These are phyloP conservation scores for Xylaria sp. DNA, from an alignment of 2,329 filamentous ascomycete species.

Conservation along the genomic window DNA sequence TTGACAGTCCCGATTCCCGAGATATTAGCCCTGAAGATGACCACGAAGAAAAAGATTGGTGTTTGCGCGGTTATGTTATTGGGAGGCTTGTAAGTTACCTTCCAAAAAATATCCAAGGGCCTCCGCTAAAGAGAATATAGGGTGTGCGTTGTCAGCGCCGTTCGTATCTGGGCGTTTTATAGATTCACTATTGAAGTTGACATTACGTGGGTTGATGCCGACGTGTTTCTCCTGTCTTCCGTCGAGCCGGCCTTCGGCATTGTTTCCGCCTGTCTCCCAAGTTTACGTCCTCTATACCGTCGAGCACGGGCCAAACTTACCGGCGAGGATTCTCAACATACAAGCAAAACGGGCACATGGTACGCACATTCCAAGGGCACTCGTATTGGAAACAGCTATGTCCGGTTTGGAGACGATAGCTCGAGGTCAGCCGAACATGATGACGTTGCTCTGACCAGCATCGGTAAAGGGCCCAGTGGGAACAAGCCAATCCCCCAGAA, in stretches of 20 bases:
- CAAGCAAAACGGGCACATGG: conserved; percentile 30
- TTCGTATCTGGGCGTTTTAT: conserved; percentile 46
- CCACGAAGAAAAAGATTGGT: conserved; percentile 42
- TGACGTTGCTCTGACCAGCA: conserved; percentile 40
- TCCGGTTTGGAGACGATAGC: conserved; percentile 37
- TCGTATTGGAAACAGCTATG: conserved; percentile 38
- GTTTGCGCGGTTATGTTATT: conserved; percentile 47
- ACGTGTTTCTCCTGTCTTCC: conserved; percentile 49
- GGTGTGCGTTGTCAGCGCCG: conserved; percentile 47
- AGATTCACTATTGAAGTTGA: conserved; percentile 40
- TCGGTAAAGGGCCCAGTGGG: conserved; percentile 32
- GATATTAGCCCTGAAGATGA: conserved; percentile 48
- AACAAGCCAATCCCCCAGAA: conserved; percentile 36
- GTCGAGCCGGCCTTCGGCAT: conserved; percentile 52
- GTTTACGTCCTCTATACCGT: conserved; percentile 49
- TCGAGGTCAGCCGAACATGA: conserved; percentile 36
- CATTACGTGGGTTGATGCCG: conserved; percentile 46
- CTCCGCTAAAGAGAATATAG: conserved; percentile 23
- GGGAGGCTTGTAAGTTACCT: conserved; percentile 46
- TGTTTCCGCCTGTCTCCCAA: conserved; percentile 52
- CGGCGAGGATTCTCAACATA: conserved; percentile 20
- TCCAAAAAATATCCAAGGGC: no score
- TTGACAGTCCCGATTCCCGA: conserved; percentile 47
- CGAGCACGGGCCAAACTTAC: conserved; percentile 36
- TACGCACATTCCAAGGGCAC: conserved; percentile 35